A percentile compares a stretch with the other conserved stretches of the same genome.
These are phyloP conservation scores for Psilocybe cubensis DNA, from an alignment of 768 basidiomycete species.

Conservation along the genomic window DNA sequence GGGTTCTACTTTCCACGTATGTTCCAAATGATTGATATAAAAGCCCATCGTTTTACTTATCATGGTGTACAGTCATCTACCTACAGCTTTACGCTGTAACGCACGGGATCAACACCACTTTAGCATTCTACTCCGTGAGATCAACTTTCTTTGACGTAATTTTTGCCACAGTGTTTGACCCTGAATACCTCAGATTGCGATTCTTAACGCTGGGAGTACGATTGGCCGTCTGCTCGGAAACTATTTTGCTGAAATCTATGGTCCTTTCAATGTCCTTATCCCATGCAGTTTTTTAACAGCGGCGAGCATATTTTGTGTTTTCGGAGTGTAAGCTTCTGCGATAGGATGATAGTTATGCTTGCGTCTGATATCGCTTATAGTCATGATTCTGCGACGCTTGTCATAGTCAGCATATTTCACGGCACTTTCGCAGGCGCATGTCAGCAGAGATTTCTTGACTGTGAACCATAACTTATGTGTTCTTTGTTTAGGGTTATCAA, in stretches of 20 bases:
- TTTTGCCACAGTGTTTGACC: neutral
- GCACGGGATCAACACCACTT: slow-evolving; percentile 39
- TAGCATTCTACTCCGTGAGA: slow-evolving; percentile 54
- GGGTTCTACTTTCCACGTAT: slow-evolving; percentile 39
- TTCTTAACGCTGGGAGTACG: slow-evolving; percentile 33
- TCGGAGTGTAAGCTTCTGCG: slow-evolving; percentile 32
- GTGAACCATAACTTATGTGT: neutral
- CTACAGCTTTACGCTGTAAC: slow-evolving; percentile 49
- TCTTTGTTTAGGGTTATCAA: slow-evolving; percentile 33
- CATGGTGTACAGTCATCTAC: slow-evolving; percentile 45
- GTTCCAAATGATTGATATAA: slow-evolving; percentile 6
- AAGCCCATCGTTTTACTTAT: neutral
- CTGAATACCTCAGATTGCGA: slow-evolving; percentile 31
- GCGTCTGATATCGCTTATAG: slow-evolving; percentile 14
- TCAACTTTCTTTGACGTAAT: neutral
- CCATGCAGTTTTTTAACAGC: slow-evolving; percentile 32
- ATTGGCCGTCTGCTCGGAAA: slow-evolving; percentile 35
- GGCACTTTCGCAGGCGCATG: slow-evolving; percentile 49
- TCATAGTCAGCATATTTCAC: slow-evolving; percentile 44
- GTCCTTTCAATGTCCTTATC: slow-evolving; percentile 35
- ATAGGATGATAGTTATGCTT: neutral
- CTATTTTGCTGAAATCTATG: slow-evolving; percentile 33
- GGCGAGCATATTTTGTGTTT: slow-evolving; percentile 38
- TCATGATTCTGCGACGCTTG: slow-evolving; percentile 30
- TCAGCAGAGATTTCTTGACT: slow-evolving; percentile 21